Conservation (phyloP, 352 stramenopile genomes). For the Globisporangium takayamanum region DNA sequence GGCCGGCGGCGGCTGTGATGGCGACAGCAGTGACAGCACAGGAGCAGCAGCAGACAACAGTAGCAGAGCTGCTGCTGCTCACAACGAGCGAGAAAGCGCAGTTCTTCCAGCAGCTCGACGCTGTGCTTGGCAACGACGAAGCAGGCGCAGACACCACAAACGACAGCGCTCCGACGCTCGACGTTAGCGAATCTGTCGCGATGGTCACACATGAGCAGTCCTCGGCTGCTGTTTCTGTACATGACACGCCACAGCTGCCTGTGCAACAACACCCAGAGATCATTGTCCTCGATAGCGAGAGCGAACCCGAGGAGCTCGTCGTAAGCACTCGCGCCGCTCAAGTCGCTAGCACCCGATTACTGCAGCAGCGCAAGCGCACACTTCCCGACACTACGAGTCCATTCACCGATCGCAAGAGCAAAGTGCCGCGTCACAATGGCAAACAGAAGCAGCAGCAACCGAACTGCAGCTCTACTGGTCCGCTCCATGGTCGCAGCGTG, state of each 20-base stretch:
- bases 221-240: no score
- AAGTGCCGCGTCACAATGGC: background rate
- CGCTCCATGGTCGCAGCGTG: constrained; percentile 30
- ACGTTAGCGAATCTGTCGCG: no score
- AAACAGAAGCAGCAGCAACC: constrained; percentile 4
- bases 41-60: background rate
- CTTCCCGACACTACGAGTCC: no score
- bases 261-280: no score
- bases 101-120: constrained; percentile 44
- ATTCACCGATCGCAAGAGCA: background rate
- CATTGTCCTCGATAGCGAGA: background rate
- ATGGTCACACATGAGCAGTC: no score
- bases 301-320: background rate
- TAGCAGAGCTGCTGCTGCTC: constrained; percentile 19
- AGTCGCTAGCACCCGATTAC: no score
- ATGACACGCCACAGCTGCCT: no score
- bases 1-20: background rate
- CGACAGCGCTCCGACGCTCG: no score
- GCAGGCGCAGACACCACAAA: background rate
- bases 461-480: constrained; percentile 3
- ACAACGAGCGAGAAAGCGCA: constrained; percentile 29
- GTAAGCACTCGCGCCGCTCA: no score
- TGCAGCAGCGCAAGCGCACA: no score
- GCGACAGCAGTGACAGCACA: background rate
- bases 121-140: constrained; percentile 16